These are phyloP conservation scores for Cladosporium cucumerinum DNA, from an alignment of 2,329 filamentous ascomycete species.

Conservation along the genomic window DNA sequence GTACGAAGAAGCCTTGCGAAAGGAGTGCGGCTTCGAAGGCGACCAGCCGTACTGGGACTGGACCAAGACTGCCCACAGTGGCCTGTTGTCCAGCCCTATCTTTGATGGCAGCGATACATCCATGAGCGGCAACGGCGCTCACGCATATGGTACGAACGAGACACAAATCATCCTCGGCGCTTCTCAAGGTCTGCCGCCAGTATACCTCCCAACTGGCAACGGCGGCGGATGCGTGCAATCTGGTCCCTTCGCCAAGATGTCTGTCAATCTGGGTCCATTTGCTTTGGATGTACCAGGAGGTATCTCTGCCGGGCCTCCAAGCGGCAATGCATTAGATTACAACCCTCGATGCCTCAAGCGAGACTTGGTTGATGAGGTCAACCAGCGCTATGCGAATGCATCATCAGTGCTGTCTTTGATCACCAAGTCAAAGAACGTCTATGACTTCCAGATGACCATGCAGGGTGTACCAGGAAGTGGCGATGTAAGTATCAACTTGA, in stretches of 20 bases:
- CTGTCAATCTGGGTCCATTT: conserved; percentile 50
- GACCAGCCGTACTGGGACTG: conserved; percentile 49
- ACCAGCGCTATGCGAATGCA: conserved; percentile 8
- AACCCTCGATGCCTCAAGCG: conserved; percentile 38
- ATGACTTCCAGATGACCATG: conserved; percentile 28
- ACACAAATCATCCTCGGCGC: conserved; percentile 15
- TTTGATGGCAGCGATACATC: conserved; percentile 55
- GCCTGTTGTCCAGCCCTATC: conserved; percentile 47
- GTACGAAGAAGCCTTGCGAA: conserved; percentile 42
- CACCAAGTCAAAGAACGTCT: conserved; percentile 20
- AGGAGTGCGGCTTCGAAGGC: conserved; percentile 45
- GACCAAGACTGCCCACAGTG: conserved; percentile 42
- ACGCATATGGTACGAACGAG: conserved; percentile 11
- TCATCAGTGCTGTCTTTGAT: conserved; percentile 21
- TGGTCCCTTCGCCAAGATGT: conserved; percentile 49
- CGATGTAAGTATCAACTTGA: conserved; percentile 9
- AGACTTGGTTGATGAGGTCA: conserved; percentile 31
- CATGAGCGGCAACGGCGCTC: conserved; percentile 31
- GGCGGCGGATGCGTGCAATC: conserved; percentile 53
- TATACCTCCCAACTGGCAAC: conserved; percentile 44
- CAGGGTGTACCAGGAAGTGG: conserved; percentile 24
- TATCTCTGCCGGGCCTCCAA: conserved; percentile 30
- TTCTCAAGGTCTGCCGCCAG: conserved; percentile 18
- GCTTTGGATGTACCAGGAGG: conserved; percentile 18
- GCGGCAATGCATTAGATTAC: conserved; percentile 30